Conservation (phyloP, 129 eudicot genomes). For the Rutidosis leptorrhynchoides region DNA sequence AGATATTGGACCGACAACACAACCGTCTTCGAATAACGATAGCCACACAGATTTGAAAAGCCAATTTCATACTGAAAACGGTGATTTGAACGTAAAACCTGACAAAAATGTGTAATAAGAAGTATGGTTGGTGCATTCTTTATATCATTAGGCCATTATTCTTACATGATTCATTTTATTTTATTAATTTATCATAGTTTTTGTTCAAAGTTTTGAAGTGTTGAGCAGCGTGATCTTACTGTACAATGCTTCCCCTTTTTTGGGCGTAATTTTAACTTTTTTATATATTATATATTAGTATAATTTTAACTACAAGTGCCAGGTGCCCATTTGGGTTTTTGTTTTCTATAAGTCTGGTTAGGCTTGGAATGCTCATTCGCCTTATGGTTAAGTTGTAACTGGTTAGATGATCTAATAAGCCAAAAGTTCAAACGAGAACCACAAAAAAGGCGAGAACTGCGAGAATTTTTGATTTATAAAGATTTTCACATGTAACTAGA, state of each 20-base stretch:
- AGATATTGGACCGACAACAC: constrained; percentile 18
- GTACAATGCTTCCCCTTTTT: background rate
- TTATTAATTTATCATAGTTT: background rate
- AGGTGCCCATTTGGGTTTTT: too few species aligned
- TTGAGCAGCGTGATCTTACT: background rate
- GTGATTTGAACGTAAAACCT: constrained; percentile 44
- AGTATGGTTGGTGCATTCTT: constrained; percentile 32
- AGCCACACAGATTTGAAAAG: constrained; percentile 29
- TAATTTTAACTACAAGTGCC: too few species aligned
- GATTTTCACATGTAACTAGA: too few species aligned
- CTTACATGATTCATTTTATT: background rate
- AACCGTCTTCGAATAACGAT: constrained; percentile 32
- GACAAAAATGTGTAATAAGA: constrained; percentile 28
- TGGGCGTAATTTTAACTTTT: background rate
- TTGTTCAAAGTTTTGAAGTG: background rate
- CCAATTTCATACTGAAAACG: constrained; percentile 44
- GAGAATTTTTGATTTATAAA: too few species aligned
- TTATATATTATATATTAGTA: too few species aligned
- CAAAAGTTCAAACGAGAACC: too few species aligned
- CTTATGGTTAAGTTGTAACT: too few species aligned
- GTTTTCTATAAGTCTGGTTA: too few species aligned
- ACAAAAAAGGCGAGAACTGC: too few species aligned
- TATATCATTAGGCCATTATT: constrained; percentile 29
- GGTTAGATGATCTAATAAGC: too few species aligned
- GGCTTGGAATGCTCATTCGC: too few species aligned